Conservation (phyloP, 208 protist species). For the Leishmania arabica region DNA sequence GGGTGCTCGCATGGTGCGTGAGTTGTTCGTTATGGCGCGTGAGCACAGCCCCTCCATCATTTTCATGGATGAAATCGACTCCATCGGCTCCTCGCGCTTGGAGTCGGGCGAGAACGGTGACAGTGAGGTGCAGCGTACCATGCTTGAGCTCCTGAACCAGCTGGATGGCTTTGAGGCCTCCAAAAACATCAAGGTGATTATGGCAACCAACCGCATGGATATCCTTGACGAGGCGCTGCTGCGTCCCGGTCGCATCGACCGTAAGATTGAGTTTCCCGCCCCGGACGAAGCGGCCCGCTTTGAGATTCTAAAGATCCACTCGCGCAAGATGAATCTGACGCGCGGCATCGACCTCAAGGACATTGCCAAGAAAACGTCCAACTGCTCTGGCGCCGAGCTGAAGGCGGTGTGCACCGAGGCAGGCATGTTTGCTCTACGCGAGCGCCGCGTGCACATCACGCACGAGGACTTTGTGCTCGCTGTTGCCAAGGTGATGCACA, state of each 20-base stretch:
- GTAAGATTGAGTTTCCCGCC: constrained; percentile 99
- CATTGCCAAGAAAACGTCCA: constrained; percentile 96
- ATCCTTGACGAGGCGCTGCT: constrained; percentile 99
- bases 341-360: constrained; percentile 98
- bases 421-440: constrained; percentile 99
- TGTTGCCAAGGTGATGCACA: constrained; percentile 99
- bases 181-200: constrained; percentile 99
- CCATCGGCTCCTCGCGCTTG: constrained; percentile 96
- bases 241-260: constrained; percentile 99
- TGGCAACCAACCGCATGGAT: constrained; percentile 99
- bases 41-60: constrained; percentile 99
- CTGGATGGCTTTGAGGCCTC: constrained; percentile 99
- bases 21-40: constrained; percentile 99
- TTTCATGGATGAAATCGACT: constrained; percentile 99
- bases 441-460: constrained; percentile 99
- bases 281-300: constrained; percentile 92
- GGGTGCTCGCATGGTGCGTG: constrained; percentile 99
- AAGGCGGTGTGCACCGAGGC: constrained; percentile 96
- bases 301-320: constrained; percentile 99
- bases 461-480: constrained; percentile 99
- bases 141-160: constrained; percentile 99
- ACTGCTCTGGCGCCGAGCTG: constrained; percentile 99
- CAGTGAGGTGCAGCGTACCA: constrained; percentile 99
- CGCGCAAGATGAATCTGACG: constrained; percentile 99
- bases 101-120: constrained; percentile 92